Conservation (phyloP, 1,139 yeast species). For the Yamadazyma oceani region DNA sequence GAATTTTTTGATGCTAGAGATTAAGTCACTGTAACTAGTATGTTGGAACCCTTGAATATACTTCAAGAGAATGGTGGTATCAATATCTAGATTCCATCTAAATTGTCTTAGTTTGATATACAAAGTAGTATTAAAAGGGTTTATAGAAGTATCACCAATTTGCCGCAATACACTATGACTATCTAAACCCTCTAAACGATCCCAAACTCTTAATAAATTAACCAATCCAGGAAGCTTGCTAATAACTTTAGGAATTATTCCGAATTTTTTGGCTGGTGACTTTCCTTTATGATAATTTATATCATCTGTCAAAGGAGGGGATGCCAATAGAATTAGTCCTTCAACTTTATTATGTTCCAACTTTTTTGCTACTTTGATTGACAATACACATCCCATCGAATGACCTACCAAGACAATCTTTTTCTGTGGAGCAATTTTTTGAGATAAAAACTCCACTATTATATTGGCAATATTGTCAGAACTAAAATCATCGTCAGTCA, state of each 20-base stretch:
- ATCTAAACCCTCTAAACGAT: slow-evolving; percentile 60
- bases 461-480: slow-evolving; percentile 51
- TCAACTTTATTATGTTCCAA: slow-evolving; percentile 44
- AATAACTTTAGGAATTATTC: slow-evolving; percentile 13
- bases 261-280: background rate
- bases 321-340: slow-evolving; percentile 51
- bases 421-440: slow-evolving; percentile 40
- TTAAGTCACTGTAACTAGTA: slow-evolving; percentile 45
- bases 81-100: slow-evolving; percentile 70
- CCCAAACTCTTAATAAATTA: slow-evolving; percentile 56
- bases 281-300: slow-evolving; percentile 4
- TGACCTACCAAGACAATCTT: slow-evolving; percentile 66
- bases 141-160: slow-evolving; percentile 31
- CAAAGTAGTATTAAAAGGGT: slow-evolving; percentile 24
- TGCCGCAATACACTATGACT: slow-evolving; percentile 60
- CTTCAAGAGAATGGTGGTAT: slow-evolving; percentile 52
- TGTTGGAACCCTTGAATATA: slow-evolving; percentile 51
- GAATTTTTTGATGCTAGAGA: slow-evolving; percentile 36
- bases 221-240: slow-evolving; percentile 51
- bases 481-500: slow-evolving; percentile 46
- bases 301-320: slow-evolving; percentile 47
- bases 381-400: slow-evolving; percentile 71
- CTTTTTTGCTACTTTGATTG: slow-evolving; percentile 46
- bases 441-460: slow-evolving; percentile 39
- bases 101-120: slow-evolving; percentile 58